A percentile compares a stretch with the other conserved stretches of the same genome.
Evolutionary conservation across 805 yeast species (phyloP).

Genomic region (Torulaspora indica): DNA sequence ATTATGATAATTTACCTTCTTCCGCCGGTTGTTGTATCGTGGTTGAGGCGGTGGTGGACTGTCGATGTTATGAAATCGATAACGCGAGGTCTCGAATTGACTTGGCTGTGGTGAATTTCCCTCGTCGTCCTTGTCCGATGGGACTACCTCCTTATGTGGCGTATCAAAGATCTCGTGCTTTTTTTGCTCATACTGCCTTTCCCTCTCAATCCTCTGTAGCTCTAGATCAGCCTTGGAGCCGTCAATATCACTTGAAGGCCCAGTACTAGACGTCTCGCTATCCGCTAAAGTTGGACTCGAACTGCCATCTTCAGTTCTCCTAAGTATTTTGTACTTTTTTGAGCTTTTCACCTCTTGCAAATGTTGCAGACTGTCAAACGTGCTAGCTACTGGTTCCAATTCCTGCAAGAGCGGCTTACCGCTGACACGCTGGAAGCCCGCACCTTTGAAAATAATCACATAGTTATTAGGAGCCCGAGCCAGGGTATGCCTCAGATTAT

Average conservation of each 20-base stretch:
- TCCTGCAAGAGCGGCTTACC: conserved; percentile 21
- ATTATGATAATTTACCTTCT: conserved; percentile 5
- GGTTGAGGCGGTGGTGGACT: conserved; percentile 13
- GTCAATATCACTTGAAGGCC: background rate
- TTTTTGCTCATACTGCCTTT: conserved; percentile 40
- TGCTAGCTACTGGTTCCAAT: conserved; percentile 14
- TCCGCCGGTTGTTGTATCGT: conserved; percentile 8
- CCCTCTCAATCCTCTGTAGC: conserved; percentile 39
- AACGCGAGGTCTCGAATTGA: conserved; percentile 28
- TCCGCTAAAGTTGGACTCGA: background rate
- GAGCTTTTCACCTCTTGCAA: conserved; percentile 2
- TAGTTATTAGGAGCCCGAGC: conserved; percentile 48
- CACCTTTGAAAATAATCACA: conserved; percentile 40
- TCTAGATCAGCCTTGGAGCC: conserved; percentile 24
- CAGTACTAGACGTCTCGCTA: background rate
- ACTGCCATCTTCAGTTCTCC: conserved; percentile 21
- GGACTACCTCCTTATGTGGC: conserved; percentile 25
- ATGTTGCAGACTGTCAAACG: background rate
- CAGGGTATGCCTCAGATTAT: conserved; percentile 52
- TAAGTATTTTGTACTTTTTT: conserved; percentile 20
- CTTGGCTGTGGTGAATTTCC: conserved; percentile 26
- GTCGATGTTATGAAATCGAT: conserved; percentile 15
- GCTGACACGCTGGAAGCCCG: conserved; percentile 19
- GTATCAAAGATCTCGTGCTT: conserved; percentile 39
- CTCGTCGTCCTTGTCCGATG: conserved; percentile 12